Conservation (phyloP, 805 yeast genomes). For the Kuraishia hungarica region DNA sequence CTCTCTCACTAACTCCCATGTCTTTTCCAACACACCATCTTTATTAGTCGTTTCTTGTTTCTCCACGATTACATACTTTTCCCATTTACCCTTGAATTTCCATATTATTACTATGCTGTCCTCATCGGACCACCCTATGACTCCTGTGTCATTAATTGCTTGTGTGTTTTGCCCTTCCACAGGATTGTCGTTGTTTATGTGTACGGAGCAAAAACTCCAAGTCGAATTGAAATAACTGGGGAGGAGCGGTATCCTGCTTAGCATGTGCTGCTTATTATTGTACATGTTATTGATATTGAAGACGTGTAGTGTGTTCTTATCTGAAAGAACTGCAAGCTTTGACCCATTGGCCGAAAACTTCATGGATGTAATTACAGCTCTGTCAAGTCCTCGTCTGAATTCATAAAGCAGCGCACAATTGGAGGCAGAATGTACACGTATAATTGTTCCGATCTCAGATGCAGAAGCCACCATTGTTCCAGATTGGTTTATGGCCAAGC, state of each 20-base stretch:
- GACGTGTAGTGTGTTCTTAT: conserved; percentile 83
- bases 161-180: not conserved
- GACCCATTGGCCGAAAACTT: conserved; percentile 72
- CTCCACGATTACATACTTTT: conserved; percentile 68
- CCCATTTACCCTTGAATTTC: conserved; percentile 74
- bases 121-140: conserved; percentile 71
- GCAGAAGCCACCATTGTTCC: conserved; percentile 76
- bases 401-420: conserved; percentile 69
- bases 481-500: conserved; percentile 51
- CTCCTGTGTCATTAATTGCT: conserved; percentile 30
- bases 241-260: conserved; percentile 50
- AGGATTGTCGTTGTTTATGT: conserved; percentile 26
- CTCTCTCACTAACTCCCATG: conserved; percentile 54
- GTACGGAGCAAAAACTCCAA: conserved; percentile 80
- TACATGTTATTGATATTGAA: conserved; percentile 35
- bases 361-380: conserved; percentile 76
- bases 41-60: conserved; percentile 18
- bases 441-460: conserved; percentile 73
- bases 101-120: conserved; percentile 69
- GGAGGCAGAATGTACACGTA: conserved; percentile 62
- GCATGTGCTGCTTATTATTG: conserved; percentile 53
- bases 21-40: conserved; percentile 15
- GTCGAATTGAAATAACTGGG: conserved; percentile 74
- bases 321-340: conserved; percentile 77
- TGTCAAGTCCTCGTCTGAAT: conserved; percentile 84